These are phyloP conservation scores for Puccinia horiana DNA, from an alignment of 1,284 basidiomycete genomes.

Conservation along the genomic window DNA sequence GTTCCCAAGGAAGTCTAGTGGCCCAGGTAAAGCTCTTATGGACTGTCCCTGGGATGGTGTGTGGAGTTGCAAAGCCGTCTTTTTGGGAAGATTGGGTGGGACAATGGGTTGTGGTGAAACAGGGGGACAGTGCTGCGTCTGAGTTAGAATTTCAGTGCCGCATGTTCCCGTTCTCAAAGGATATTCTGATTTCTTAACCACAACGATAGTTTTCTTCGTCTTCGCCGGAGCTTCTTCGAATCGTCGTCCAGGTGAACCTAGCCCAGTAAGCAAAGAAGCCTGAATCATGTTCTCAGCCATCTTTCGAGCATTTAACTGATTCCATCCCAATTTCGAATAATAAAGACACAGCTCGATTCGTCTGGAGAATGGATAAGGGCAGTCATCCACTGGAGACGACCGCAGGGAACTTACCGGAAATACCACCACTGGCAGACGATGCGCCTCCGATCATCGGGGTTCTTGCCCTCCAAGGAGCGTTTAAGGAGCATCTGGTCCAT, in stretches of 20 bases:
- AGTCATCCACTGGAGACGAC: background rate
- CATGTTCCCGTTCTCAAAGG: too few species aligned
- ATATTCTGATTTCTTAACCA: too few species aligned
- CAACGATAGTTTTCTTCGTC: background rate
- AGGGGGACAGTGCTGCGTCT: too few species aligned
- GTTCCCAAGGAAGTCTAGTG: too few species aligned
- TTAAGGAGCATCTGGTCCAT: slow-evolving; percentile 78
- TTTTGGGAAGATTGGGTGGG: too few species aligned
- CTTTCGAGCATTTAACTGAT: background rate
- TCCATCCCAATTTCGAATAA: background rate
- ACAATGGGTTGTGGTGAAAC: too few species aligned
- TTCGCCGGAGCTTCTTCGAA: background rate
- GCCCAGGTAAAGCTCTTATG: too few species aligned
- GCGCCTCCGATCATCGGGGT: slow-evolving; percentile 54
- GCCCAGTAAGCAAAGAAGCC: background rate
- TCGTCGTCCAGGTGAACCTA: background rate
- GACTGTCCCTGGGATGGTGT: too few species aligned
- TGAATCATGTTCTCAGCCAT: background rate
- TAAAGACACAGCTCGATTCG: background rate
- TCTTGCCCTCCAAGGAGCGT: slow-evolving; percentile 87
- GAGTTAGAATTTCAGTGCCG: too few species aligned
- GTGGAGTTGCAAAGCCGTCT: too few species aligned
- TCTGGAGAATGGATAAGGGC: background rate
- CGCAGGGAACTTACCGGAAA: slow-evolving; percentile 11
- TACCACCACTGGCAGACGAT: background rate